Evolutionary conservation across 1,284 basidiomycete genomes (phyloP).

Genomic region (Gastroboletus turbinatus): DNA sequence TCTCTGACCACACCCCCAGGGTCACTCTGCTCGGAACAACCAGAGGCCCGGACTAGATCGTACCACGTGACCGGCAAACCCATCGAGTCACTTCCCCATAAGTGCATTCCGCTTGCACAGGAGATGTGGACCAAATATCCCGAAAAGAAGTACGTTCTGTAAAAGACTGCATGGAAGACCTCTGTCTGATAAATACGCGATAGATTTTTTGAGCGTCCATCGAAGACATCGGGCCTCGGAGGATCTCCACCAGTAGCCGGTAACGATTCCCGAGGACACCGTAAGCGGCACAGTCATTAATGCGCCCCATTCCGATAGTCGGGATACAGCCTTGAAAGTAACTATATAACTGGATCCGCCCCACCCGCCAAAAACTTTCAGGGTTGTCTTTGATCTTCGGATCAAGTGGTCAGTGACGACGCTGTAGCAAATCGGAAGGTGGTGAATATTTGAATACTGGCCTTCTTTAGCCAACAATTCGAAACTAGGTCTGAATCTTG

Average conservation of each 20-base stretch:
- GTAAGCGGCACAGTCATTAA: not conserved
- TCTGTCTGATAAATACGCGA: slow-evolving; percentile 21
- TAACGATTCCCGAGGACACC: slow-evolving; percentile 22
- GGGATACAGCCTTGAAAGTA: slow-evolving; percentile 13
- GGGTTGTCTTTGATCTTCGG: slow-evolving; percentile 15
- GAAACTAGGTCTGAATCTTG: not conserved
- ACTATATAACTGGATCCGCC: slow-evolving; percentile 18
- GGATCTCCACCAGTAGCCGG: slow-evolving; percentile 19
- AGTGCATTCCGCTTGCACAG: not conserved
- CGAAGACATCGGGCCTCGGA: slow-evolving; percentile 18
- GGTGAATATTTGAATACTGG: not conserved
- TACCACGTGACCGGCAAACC: not conserved
- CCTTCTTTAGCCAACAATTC: not conserved
- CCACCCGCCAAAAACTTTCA: slow-evolving; percentile 8
- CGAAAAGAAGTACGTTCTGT: slow-evolving; percentile 10
- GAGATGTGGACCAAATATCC: not conserved
- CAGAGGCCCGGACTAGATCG: not conserved
- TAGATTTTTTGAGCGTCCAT: slow-evolving; percentile 14
- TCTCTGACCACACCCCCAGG: slow-evolving; percentile 6
- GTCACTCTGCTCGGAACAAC: not conserved
- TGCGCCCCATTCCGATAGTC: slow-evolving; percentile 3
- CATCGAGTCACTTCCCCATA: not conserved
- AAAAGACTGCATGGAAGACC: slow-evolving; percentile 19
- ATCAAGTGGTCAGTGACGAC: slow-evolving; percentile 9
- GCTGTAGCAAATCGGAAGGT: slow-evolving; percentile 7